phyloP scores from a whole-genome alignment of 2,329 filamentous ascomycete genomes.

The Paecilomyces dactylethromorphus region DNA sequence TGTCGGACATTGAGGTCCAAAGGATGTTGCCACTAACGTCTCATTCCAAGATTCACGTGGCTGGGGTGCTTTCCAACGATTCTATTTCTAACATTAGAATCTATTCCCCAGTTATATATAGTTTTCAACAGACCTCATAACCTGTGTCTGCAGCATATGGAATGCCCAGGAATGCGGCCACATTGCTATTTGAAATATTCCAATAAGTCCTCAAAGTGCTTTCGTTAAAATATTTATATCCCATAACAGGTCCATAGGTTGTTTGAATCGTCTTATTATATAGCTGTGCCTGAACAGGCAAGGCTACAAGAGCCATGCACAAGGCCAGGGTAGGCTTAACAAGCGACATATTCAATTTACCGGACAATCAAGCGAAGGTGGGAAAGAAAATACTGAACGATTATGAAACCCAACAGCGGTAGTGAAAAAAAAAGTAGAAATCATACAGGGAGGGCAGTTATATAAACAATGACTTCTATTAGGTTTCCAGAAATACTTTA shows the following conservation, averaged over 20 bases:
- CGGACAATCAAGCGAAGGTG: no score
- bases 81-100: conserved; percentile 2
- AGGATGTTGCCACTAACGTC: conserved; percentile 14
- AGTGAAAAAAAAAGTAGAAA: no score
- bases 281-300: conserved; percentile 10
- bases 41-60: conserved; percentile 15
- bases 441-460: no score
- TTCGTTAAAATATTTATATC: conserved; percentile 15
- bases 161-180: conserved; percentile 18
- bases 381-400: no score
- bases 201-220: conserved; percentile 12
- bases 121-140: conserved; percentile 3
- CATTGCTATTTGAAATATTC: conserved; percentile 11
- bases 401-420: no score
- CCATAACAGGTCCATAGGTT: conserved; percentile 11
- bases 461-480: no score
- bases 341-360: no score
- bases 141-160: conserved; percentile 21
- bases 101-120: no score
- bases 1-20: conserved; percentile 16
- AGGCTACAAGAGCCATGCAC: no score
- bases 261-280: conserved; percentile 13
- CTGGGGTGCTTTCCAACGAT: conserved; percentile 20
- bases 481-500: no score
- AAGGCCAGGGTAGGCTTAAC: no score